Evolutionary conservation across 2,329 filamentous ascomycete genomes (phyloP).

Genomic region (Onygenales sp.): DNA sequence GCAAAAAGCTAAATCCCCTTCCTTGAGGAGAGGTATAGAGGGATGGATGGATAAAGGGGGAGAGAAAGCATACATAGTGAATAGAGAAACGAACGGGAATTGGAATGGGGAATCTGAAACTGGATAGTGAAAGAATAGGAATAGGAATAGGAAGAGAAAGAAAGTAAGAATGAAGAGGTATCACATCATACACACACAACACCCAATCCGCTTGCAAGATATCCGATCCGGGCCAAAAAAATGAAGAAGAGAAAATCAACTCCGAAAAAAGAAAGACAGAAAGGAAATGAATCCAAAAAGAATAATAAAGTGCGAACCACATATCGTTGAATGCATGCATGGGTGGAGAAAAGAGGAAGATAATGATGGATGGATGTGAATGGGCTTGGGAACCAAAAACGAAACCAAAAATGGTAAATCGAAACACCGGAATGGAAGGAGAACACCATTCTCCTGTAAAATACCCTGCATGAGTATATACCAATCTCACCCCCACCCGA

Average conservation of each 20-base stretch:
- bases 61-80: neutral
- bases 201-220: too few species aligned
- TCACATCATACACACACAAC: too few species aligned
- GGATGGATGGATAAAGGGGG: neutral
- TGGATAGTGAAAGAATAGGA: neutral
- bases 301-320: neutral
- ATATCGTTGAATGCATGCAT: too few species aligned
- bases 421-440: neutral
- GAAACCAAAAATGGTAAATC: neutral
- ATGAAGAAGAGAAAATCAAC: too few species aligned
- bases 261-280: neutral
- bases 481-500: too few species aligned
- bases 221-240: too few species aligned
- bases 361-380: neutral
- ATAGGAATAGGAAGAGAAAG: conserved; percentile 1
- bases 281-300: neutral
- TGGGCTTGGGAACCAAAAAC: neutral
- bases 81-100: neutral
- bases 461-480: too few species aligned
- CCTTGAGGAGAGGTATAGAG: too few species aligned
- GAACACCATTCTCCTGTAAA: neutral
- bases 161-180: neutral
- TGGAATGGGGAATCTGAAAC: neutral
- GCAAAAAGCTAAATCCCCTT: too few species aligned
- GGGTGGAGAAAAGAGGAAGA: neutral